Base-by-base conservation (phyloP, 1,284 basidiomycete species). In the Moesziomyces antarcticus region DNA sequence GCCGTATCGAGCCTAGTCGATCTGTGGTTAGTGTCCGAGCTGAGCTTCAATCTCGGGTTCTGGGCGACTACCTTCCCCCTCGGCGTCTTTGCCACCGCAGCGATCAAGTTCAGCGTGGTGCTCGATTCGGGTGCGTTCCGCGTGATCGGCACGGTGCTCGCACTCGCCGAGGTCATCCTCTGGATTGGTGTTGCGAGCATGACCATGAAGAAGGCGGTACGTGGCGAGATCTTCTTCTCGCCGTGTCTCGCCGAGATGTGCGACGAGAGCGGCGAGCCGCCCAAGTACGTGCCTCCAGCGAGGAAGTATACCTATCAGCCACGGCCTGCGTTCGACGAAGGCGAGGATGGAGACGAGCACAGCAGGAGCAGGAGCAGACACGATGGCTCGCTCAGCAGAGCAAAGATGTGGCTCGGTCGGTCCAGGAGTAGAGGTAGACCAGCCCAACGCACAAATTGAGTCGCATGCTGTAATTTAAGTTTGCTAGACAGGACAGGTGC, bases 1-100 rank as follows among this genome's bases (percentile, higher is more conserved):
- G 86, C 85, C 0, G 61, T 82, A 5, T 73, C 78, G 13, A 73
- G 83, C n/a, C 25, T 82, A 25, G 21, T 77, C 16, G 78, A 81
- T 52, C 33, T 82, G 10, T 64, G 53, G 52, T n/a, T 56, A 4
- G 79, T 79, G 3, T 69, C 65, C 1, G 53, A 70, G 35, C 63
- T 80, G 11, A 46, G 45, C 13, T 81, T 82, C 66, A 81, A 80
- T 37, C 51, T 81, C 16, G 79, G 81, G 2, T 81, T 76, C 74
- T 81, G 74, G 72, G 75, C 73, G 4, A 62, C 73, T 33, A 70
- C 62, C 5, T 82, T 82, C 52, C 80, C 81, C 1, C 42, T 80
- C n/a, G 81, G 80, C 11, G 67, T 72, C 5, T 76, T 79, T 52
- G 71, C 65, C 5, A 46, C 68, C 1, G 61, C 73, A 0, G 73